phyloP scores from a whole-genome alignment of 108 stramenopile genomes.

The Stephanodiscus minutulus region DNA sequence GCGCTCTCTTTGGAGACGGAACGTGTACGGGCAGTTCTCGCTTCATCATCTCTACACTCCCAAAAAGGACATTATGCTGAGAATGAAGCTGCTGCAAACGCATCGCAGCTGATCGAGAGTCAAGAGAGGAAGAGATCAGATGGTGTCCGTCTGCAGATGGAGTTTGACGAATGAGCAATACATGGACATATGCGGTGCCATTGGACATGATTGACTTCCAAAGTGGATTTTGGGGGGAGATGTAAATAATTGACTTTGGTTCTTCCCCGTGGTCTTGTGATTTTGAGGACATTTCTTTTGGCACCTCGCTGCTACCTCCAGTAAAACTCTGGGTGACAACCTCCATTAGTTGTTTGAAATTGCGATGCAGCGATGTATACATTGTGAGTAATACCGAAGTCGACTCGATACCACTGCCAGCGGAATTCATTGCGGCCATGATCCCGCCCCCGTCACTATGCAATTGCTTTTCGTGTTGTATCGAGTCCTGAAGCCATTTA shows the following conservation, averaged over 20 bases:
- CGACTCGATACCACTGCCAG: constrained; percentile 88
- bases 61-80: constrained; percentile 61
- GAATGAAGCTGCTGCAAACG: constrained; percentile 44
- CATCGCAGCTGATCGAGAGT: constrained; percentile 27
- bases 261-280: constrained; percentile 31
- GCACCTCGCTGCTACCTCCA: constrained; percentile 5
- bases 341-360: constrained; percentile 17
- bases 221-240: constrained; percentile 54
- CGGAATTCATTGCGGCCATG: constrained; percentile 69
- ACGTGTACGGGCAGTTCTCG: constrained; percentile 76
- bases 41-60: constrained; percentile 73
- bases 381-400: constrained; percentile 72
- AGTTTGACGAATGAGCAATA: constrained; percentile 58
- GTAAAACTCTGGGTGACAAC: constrained; percentile 2
- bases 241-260: constrained; percentile 52
- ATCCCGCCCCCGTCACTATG: constrained; percentile 67
- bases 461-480: constrained; percentile 54
- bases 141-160: constrained; percentile 14
- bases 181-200: constrained; percentile 71
- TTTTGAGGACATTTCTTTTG: background rate
- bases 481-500: constrained; percentile 66
- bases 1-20: constrained; percentile 58
- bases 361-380: constrained; percentile 47
- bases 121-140: constrained; percentile 35
- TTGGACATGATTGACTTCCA: constrained; percentile 72